Conservation (phyloP, 371 early-diverging fungal species). For the Apophysomyces variabilis region DNA sequence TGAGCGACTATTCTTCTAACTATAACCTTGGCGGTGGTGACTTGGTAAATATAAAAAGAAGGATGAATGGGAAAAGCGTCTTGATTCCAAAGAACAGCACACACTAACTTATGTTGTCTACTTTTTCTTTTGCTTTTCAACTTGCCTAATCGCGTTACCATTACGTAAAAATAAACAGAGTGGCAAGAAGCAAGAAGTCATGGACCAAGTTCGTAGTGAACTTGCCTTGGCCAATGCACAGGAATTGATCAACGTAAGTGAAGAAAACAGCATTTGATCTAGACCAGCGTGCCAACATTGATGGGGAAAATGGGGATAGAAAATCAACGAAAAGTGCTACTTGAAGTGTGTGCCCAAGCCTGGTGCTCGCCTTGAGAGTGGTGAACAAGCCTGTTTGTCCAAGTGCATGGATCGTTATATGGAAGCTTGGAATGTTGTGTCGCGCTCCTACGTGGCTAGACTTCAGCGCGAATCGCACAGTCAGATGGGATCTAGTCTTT, state of each 20-base stretch:
- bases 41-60: constrained; percentile 22
- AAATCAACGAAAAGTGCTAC: constrained; percentile 87
- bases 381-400: constrained; percentile 78
- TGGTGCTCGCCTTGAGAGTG: constrained; percentile 67
- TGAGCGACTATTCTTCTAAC: constrained; percentile 48
- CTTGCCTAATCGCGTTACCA: neutral
- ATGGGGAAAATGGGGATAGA: constrained; percentile 35
- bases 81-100: too few species aligned
- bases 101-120: too few species aligned
- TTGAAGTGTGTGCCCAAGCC: constrained; percentile 82
- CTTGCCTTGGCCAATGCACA: constrained; percentile 88
- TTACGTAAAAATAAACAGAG: constrained; percentile 26
- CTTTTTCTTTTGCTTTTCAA: neutral
- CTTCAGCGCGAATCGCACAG: constrained; percentile 71
- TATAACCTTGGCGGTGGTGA: constrained; percentile 43
- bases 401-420: constrained; percentile 91
- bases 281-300: constrained; percentile 2
- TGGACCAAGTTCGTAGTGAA: constrained; percentile 83
- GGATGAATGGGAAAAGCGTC: neutral
- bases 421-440: constrained; percentile 87
- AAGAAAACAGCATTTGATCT: constrained; percentile 1
- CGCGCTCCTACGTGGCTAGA: constrained; percentile 74
- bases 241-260: constrained; percentile 79
- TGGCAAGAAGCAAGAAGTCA: constrained; percentile 82
- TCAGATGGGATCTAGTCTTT: constrained; percentile 40